These are phyloP conservation scores for Tilletia walkeri DNA, from an alignment of 1,284 basidiomycete genomes.

Conservation along the genomic window DNA sequence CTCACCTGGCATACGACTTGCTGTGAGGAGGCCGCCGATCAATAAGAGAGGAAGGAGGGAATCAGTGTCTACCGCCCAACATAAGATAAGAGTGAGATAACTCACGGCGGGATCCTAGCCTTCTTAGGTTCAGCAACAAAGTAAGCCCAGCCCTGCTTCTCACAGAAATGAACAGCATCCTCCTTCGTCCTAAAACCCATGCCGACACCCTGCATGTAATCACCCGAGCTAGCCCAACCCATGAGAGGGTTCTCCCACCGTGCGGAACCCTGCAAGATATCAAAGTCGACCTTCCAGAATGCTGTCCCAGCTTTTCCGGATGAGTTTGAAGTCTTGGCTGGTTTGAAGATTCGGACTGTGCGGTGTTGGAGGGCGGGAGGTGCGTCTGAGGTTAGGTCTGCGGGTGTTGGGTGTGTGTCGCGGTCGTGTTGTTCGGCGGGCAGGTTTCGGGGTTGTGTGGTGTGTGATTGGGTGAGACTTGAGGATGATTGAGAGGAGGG, in stretches of 20 bases:
- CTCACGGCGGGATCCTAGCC: conserved; percentile 54
- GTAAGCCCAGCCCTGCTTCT: conserved; percentile 63
- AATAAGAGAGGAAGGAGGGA: not conserved
- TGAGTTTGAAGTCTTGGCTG: conserved; percentile 92
- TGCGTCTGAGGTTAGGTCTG: conserved; percentile 43
- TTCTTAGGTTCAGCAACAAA: conserved; percentile 57
- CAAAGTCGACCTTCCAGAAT: conserved; percentile 93
- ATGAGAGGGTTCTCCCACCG: conserved; percentile 99
- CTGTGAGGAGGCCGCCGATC: not conserved
- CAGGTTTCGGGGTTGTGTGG: conserved; percentile 26
- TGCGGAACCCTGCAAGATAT: conserved; percentile 79
- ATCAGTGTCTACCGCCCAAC: no score
- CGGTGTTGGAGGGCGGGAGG: conserved; percentile 74
- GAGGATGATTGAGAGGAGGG: not conserved
- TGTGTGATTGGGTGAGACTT: not conserved
- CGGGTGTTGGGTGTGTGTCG: conserved; percentile 32
- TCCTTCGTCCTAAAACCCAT: conserved; percentile 84
- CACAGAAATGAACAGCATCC: conserved; percentile 88
- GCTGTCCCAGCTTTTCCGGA: conserved; percentile 79
- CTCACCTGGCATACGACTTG: conserved; percentile 8
- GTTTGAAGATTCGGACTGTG: conserved; percentile 86
- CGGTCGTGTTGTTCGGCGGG: conserved; percentile 41
- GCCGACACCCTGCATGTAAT: conserved; percentile 93
- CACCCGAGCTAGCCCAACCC: conserved; percentile 88
- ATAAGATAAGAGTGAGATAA: conserved; percentile 4